These are phyloP conservation scores for Apiospora hydei DNA, from an alignment of 2,329 filamentous ascomycete species.

Conservation along the genomic window DNA sequence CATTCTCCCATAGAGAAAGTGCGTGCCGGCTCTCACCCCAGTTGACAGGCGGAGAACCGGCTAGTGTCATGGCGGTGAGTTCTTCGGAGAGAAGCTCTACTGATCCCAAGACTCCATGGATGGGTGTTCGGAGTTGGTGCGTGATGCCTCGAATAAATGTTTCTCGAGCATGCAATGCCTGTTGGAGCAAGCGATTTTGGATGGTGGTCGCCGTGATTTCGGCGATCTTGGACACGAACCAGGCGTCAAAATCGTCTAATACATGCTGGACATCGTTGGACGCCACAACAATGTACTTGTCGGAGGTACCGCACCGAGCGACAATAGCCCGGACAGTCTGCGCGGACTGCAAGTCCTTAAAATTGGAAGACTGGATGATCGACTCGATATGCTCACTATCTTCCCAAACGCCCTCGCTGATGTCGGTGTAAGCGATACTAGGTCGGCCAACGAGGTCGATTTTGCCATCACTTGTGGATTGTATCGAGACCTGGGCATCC, in stretches of 20 bases:
- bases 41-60: not conserved
- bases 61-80: constrained; percentile 12
- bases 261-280: constrained; percentile 51
- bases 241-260: constrained; percentile 55
- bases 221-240: constrained; percentile 52
- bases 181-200: constrained; percentile 47
- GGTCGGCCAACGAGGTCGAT: constrained; percentile 19
- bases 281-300: constrained; percentile 28
- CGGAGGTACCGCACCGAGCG: constrained; percentile 22
- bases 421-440: constrained; percentile 6
- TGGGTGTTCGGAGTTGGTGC: constrained; percentile 55
- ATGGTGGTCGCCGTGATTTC: constrained; percentile 46
- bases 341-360: not conserved
- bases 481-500: constrained; percentile 12
- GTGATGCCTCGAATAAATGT: constrained; percentile 53
- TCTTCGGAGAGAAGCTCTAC: constrained; percentile 30
- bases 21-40: not conserved
- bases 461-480: not conserved
- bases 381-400: constrained; percentile 23
- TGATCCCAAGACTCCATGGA: constrained; percentile 52
- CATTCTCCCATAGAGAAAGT: constrained; percentile 5
- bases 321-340: constrained; percentile 24
- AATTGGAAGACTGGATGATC: constrained; percentile 23
- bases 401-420: constrained; percentile 26
- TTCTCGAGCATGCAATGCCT: constrained; percentile 52